phyloP scores from a whole-genome alignment of 1,139 yeast genomes.

The Oligophagozyma castellii region DNA sequence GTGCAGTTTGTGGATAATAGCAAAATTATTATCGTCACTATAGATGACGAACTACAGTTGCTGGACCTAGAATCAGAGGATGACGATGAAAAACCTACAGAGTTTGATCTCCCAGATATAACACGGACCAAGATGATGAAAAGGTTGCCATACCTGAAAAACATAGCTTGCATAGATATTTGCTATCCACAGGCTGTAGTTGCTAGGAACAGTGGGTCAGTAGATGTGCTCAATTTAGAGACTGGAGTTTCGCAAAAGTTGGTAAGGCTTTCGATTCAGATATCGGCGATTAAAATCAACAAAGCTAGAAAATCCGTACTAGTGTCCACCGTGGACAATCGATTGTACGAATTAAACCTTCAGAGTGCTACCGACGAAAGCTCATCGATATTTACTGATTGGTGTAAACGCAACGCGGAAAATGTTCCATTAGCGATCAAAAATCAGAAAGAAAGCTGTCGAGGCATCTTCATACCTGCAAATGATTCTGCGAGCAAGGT shows the following conservation, averaged over 20 bases:
- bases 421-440: slow-evolving; percentile 55
- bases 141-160: slow-evolving; percentile 28
- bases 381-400: slow-evolving; percentile 41
- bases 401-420: slow-evolving; percentile 74
- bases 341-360: slow-evolving; percentile 47
- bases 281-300: slow-evolving; percentile 53
- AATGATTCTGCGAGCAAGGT: slow-evolving; percentile 31
- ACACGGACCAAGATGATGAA: slow-evolving; percentile 20
- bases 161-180: slow-evolving; percentile 39
- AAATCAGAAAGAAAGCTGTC: slow-evolving; percentile 51
- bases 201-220: slow-evolving; percentile 50
- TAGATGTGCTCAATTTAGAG: slow-evolving; percentile 37
- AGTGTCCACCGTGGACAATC: slow-evolving; percentile 62
- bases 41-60: slow-evolving; percentile 49
- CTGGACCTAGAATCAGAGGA: slow-evolving; percentile 33
- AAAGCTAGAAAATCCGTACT: slow-evolving; percentile 36
- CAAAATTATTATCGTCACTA: slow-evolving; percentile 44
- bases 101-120: slow-evolving; percentile 27
- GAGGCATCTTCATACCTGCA: slow-evolving; percentile 55
- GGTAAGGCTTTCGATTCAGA: slow-evolving; percentile 42
- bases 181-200: slow-evolving; percentile 36
- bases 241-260: slow-evolving; percentile 22
- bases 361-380: slow-evolving; percentile 6
- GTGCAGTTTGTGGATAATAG: slow-evolving; percentile 33
- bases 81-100: slow-evolving; percentile 29